phyloP scores from a whole-genome alignment of 441 rosid species.

The Erodium moschatum region DNA sequence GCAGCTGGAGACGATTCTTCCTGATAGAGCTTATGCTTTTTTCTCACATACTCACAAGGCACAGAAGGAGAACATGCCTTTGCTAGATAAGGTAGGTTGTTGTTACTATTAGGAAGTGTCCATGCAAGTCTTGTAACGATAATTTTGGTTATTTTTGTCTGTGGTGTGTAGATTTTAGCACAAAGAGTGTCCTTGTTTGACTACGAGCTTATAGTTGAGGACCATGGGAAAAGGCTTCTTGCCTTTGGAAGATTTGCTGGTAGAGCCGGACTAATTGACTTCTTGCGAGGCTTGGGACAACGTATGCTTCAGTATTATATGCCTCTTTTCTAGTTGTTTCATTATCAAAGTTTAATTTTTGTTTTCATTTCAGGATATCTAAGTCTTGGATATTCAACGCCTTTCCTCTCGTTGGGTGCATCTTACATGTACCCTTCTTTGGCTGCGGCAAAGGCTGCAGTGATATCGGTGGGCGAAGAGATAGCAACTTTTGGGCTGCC shows the following conservation, averaged over 20 bases:
- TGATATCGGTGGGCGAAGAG: slow-evolving; percentile 80
- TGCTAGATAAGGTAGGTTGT: slow-evolving; percentile 62
- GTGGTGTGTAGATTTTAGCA: slow-evolving; percentile 41
- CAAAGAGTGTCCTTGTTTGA: slow-evolving; percentile 69
- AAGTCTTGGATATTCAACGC: slow-evolving; percentile 76
- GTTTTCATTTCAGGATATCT: slow-evolving; percentile 46
- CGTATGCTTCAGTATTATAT: slow-evolving; percentile 25
- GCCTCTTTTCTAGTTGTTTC: not conserved
- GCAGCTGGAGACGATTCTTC: slow-evolving; percentile 77
- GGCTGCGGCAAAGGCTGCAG: slow-evolving; percentile 89
- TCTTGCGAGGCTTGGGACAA: slow-evolving; percentile 72
- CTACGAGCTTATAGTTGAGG: slow-evolving; percentile 80
- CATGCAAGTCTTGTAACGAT: not conserved
- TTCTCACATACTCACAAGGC: slow-evolving; percentile 93
- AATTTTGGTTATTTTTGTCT: slow-evolving; percentile 9
- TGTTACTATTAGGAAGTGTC: not conserved
- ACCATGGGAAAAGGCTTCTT: slow-evolving; percentile 59
- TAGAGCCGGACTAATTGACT: slow-evolving; percentile 83
- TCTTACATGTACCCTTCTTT: slow-evolving; percentile 80
- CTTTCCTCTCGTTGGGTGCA: slow-evolving; percentile 75
- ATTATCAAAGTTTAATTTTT: not conserved
- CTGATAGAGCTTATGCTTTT: slow-evolving; percentile 85
- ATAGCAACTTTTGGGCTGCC: slow-evolving; percentile 71
- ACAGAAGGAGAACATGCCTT: slow-evolving; percentile 82
- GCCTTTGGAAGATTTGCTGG: slow-evolving; percentile 94